Evolutionary conservation across 805 yeast genomes (phyloP).

Genomic region (Ogataea ramenticola): DNA sequence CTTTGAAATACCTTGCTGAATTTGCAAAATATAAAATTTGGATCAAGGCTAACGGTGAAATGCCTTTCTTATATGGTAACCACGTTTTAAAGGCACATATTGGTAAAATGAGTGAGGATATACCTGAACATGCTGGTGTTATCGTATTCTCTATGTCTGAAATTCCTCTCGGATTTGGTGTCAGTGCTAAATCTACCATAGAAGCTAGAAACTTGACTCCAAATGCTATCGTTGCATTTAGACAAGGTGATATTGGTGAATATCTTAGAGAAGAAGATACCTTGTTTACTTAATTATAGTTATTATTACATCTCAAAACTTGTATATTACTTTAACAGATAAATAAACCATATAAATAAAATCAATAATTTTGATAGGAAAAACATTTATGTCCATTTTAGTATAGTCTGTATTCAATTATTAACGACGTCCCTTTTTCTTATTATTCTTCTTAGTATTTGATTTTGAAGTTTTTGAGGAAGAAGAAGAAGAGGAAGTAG

Average conservation of each 20-base stretch:
- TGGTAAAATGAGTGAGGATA: slow-evolving; percentile 94
- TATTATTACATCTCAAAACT: background rate
- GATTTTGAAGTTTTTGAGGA: slow-evolving; percentile 5
- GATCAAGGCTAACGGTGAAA: slow-evolving; percentile 96
- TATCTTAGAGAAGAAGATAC: slow-evolving; percentile 97
- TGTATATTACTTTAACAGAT: background rate
- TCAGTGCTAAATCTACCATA: slow-evolving; percentile 82
- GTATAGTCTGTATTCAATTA: background rate
- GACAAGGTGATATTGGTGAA: slow-evolving; percentile 98
- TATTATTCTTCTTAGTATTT: slow-evolving; percentile 13
- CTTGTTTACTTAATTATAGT: slow-evolving; percentile 49
- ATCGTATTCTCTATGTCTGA: slow-evolving; percentile 88
- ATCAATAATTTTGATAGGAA: background rate
- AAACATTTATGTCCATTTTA: background rate
- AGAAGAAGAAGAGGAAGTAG: slow-evolving; percentile 8
- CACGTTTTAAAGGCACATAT: slow-evolving; percentile 94
- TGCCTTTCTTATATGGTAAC: slow-evolving; percentile 96
- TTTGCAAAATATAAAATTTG: slow-evolving; percentile 91
- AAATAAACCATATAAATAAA: background rate
- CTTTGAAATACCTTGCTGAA: slow-evolving; percentile 73
- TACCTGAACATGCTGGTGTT: slow-evolving; percentile 97
- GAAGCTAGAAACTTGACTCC: slow-evolving; percentile 89
- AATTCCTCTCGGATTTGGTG: slow-evolving; percentile 92
- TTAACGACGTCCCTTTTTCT: slow-evolving; percentile 14
- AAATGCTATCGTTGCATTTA: slow-evolving; percentile 87